Conservation (phyloP, 1,284 basidiomycete species). For the Trichosporon sp. region DNA sequence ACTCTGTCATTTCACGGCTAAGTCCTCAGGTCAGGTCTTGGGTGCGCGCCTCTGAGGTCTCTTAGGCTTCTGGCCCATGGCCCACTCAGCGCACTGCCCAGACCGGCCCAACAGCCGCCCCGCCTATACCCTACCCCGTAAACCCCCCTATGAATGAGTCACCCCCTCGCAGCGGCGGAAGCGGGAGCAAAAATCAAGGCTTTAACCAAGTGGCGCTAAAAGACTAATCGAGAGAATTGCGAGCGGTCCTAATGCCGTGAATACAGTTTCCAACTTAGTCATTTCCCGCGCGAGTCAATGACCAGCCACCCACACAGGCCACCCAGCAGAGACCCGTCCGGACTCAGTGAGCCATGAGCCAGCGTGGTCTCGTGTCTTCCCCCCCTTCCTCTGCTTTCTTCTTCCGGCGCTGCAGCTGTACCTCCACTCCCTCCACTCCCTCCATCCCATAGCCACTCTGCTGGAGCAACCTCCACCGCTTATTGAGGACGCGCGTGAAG, state of each 20-base stretch:
- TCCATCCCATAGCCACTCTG: no score
- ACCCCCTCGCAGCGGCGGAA: background rate
- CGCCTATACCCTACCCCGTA: no score
- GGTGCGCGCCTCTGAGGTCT: background rate
- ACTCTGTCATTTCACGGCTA: constrained; percentile 2
- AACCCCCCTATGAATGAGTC: background rate
- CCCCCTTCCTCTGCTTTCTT: no score
- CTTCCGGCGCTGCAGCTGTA: no score
- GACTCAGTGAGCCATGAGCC: background rate
- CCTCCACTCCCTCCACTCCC: no score
- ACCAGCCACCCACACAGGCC: background rate
- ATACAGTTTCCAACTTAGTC: background rate
- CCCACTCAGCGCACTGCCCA: background rate
- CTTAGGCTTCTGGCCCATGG: background rate
- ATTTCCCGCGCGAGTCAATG: background rate
- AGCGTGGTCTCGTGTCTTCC: background rate
- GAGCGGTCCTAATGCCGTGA: background rate
- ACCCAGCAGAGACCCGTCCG: no score
- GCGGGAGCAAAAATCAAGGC: background rate
- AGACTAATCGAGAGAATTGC: background rate
- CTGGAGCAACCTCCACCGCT: no score
- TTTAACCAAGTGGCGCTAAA: background rate
- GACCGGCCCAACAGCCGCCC: no score
- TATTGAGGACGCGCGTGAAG: no score
- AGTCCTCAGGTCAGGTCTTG: background rate